Evolutionary conservation across 2,329 filamentous ascomycete genomes (phyloP), one percentile per base, ranked within the genome.

Genomic region (Aspergillus sp.): DNA sequence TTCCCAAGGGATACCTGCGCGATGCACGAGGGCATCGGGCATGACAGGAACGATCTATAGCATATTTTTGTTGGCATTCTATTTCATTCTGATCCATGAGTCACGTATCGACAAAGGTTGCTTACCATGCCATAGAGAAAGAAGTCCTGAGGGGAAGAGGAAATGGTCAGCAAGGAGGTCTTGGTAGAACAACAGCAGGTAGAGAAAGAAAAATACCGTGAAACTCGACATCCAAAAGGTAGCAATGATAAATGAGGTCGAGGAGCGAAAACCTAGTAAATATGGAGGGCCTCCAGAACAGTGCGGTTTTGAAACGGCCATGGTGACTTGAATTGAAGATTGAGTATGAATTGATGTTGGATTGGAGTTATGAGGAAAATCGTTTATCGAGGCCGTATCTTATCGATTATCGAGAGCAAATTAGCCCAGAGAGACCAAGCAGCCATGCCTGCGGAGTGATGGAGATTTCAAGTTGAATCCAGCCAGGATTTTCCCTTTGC

Each of bases 221-320:
- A 61, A 61, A 8, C 48, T 57, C 10, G 59, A 61, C 36, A 52
- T 59, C 59, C 59, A 61, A n/a, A 83, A 76, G 2, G 79, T 82
- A 6, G 70, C 61, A 33, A 81, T 59, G 50, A 83, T 81, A 65
- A 84, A 83, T 37, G 72, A 54, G 2, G 76, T 77, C 41, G 74
- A 78, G 8, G 78, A 81, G n/a, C 81, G 73, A 73, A 75, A 78
- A 65, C 60, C 48, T 4, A 78, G 58, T 7, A 60, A 45, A 52
- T 54, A 55, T 30, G 58, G 58, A 6, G 51, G 55, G 34, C 41
- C 39, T 19, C 19, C 19, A 19, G 19, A 4, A 4, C 19, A 2
- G 19, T 19, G 19, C 19, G 19, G 19, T 19, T 19, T 19, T 19
- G 19, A 19, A 19, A 19, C 19, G 19, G 19, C 19, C 19, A 19